Evolutionary conservation across 2,329 filamentous ascomycete genomes (phyloP), one percentile per base, ranked within the genome.

Genomic region (Pseudogymnoascus verrucosus): DNA sequence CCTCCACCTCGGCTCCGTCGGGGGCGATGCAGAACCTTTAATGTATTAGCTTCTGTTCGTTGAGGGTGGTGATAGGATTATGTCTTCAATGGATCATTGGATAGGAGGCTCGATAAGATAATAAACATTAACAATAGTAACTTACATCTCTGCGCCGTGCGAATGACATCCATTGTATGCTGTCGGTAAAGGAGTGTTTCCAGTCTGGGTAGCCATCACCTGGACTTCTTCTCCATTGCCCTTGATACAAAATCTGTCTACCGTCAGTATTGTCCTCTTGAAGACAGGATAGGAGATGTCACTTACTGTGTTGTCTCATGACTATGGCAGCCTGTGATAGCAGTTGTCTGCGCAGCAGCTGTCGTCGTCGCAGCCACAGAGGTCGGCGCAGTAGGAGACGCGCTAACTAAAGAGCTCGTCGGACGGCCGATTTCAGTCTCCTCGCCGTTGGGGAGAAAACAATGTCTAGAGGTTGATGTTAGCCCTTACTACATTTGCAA

Each of bases 131-230:
- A 10, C 19, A n/a, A 28, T 0, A 28, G 47, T 59, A 61, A 65
- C 81, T 69, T 76, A 89, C 84, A 79, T 79, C 54, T 85, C 79
- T 3, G 73, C 69, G 14, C 77, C 85, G 73, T 90, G 87, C 0
- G 75, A 69, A 71, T 91, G 87, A 70, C 89, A 90, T 63, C 75
- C 84, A 0, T 86, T 89, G 69, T 85, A 89, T 62, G 82, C 75
- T 0, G 85, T 77, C 1, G 87, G 85, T 16, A 85, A 73, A 60
- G 81, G 80, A 54, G 79, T 79, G 1, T 82, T 85, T 16, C 79
- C 79, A 3, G 83, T 88, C 2, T 78, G 76, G 5, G 80, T 79
- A 2, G 78, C 75, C n/a, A 75, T 64, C n/a, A 82, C 71, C 51
- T 77, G 70, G 62, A 75, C 73, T 62, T 80, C 80, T 63, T 78